Conservation (phyloP, 805 yeast species). For the Kuraishia borneana region DNA sequence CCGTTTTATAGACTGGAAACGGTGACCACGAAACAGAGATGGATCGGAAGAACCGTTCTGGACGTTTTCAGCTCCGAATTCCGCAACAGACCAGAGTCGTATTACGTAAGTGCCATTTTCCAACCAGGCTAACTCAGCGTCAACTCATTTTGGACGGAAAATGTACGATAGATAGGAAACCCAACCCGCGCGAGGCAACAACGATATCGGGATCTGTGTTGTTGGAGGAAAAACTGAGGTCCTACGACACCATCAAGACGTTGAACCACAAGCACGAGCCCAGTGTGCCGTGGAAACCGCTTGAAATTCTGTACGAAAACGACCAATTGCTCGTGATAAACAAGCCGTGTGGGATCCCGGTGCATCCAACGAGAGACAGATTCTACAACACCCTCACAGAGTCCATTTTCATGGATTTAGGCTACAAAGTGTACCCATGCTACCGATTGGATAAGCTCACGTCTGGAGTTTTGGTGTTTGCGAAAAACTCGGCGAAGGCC, state of each 20-base stretch:
- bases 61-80: conserved; percentile 30
- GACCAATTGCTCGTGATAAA: conserved; percentile 28
- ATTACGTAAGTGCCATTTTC: conserved; percentile 9
- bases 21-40: conserved; percentile 31
- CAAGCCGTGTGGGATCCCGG: conserved; percentile 43
- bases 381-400: conserved; percentile 30
- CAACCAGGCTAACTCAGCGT: not conserved
- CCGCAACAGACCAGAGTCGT: conserved; percentile 13
- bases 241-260: not conserved
- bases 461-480: conserved; percentile 36
- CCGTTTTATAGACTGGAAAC: conserved; percentile 27
- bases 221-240: not conserved
- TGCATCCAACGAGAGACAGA: conserved; percentile 39
- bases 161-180: not conserved
- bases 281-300: conserved; percentile 2
- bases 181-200: not conserved
- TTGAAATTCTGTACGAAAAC: conserved; percentile 22
- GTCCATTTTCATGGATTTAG: conserved; percentile 22
- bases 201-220: not conserved
- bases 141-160: not conserved
- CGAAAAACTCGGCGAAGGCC: conserved; percentile 23
- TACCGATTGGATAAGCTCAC: conserved; percentile 43
- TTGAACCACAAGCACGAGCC: conserved; percentile 19
- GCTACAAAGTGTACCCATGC: conserved; percentile 18
- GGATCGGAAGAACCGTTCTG: conserved; percentile 25